A percentile compares a stretch with the other conserved stretches of the same genome.
These are phyloP conservation scores for Tetracladium maxilliforme DNA, from an alignment of 2,329 filamentous ascomycete genomes.

Conservation along the genomic window DNA sequence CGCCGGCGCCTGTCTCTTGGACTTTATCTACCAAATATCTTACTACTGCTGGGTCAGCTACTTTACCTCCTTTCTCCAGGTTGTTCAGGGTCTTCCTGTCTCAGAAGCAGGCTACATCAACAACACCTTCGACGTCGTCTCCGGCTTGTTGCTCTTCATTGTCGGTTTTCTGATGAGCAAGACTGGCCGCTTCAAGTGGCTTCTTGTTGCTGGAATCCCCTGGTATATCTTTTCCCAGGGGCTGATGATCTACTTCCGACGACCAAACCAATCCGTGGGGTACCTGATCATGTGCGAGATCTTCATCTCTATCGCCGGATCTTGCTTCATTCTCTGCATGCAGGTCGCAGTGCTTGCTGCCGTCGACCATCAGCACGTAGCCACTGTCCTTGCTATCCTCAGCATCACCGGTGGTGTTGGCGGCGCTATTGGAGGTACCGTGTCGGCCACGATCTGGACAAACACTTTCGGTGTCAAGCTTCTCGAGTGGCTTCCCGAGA, in stretches of 20 bases:
- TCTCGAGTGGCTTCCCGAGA: slow-evolving; percentile 28
- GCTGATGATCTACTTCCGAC: slow-evolving; percentile 43
- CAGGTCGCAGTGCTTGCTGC: slow-evolving; percentile 46
- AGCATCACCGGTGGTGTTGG: slow-evolving; percentile 46
- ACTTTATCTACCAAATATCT: slow-evolving; percentile 21
- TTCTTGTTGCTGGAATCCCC: slow-evolving; percentile 35
- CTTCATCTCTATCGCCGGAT: slow-evolving; percentile 41
- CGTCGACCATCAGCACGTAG: slow-evolving; percentile 42
- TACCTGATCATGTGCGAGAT: slow-evolving; percentile 45
- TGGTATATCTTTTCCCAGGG: slow-evolving; percentile 37
- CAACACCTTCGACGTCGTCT: slow-evolving; percentile 33
- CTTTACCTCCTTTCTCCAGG: slow-evolving; percentile 35
- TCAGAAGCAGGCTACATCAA: slow-evolving; percentile 31
- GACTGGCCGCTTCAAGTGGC: slow-evolving; percentile 36
- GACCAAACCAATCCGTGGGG: slow-evolving; percentile 29
- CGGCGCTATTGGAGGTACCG: slow-evolving; percentile 39
- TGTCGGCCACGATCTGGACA: slow-evolving; percentile 52
- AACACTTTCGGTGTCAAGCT: slow-evolving; percentile 38
- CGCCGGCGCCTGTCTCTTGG: slow-evolving; percentile 25
- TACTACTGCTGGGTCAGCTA: slow-evolving; percentile 34
- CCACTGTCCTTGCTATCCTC: slow-evolving; percentile 44
- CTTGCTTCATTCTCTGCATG: slow-evolving; percentile 38
- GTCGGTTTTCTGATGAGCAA: slow-evolving; percentile 31
- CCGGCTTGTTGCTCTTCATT: slow-evolving; percentile 28
- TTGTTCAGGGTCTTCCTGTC: slow-evolving; percentile 31